Evolutionary conservation across 805 yeast species (phyloP), one percentile per base, ranked within the genome.

Genomic region (Ogataea glucozyma): DNA sequence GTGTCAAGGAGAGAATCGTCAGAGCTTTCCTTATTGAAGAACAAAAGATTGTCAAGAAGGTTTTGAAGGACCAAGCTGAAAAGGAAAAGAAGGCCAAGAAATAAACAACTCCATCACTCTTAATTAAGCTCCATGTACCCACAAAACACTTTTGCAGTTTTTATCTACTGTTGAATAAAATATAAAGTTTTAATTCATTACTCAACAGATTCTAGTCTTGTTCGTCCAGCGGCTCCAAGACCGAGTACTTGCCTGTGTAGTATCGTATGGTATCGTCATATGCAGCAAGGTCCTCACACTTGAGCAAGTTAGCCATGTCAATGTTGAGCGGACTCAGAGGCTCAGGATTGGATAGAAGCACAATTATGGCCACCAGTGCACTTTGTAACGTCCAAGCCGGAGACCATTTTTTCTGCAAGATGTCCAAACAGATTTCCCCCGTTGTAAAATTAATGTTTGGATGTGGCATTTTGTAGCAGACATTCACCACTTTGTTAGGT

Each of bases 21-120:
- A 91, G 99, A 81, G 97, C 99, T 70, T 93, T 93, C 89, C 85
- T 93, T 75, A 88, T 93, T 63, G 99, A 95, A 82, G 99, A 93
- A 81, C 98, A 93, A 81, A 95, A 93, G 88, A 90, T 93, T 61
- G 99, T 93, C 72, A 95, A 93, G 90, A 89, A 95, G 79, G 97
- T 93, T 67, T 85, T 93, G 70, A 91, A 91, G 86, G 97, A 89
- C 73, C 88, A 87, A 76, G 85, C 89, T 69, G 89, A 82, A 65
- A 85, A 88, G 78, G 91, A 86, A 69, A 79, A 82, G 76, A 81
- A 76, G 65, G 72, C 77, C 55, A 57, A 58, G 58, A 60, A 61
- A 54, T 57, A 59, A 51, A 44, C 45, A 18, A 35, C 23, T 30
- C 24, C 41, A 23, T 34, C 44, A 31, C 7, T 16, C 23, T 36